Evolutionary conservation across 2,329 filamentous ascomycete genomes (phyloP).

Genomic region (Falciphora oryzae): DNA sequence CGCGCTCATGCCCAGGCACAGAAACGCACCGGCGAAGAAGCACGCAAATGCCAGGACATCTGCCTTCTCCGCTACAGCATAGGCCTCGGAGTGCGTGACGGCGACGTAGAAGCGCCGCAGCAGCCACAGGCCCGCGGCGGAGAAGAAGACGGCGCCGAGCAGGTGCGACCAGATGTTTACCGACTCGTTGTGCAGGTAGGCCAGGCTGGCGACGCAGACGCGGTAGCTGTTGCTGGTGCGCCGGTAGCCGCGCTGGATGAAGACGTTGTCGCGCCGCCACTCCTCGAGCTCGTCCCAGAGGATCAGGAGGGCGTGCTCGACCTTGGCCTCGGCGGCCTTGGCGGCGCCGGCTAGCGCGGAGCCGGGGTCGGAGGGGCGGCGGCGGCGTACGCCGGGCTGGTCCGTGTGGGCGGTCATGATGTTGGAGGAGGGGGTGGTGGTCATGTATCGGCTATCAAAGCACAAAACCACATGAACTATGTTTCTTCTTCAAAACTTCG

Average conservation of each 20-base stretch:
- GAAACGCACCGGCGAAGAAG: slow-evolving; percentile 70
- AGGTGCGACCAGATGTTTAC: slow-evolving; percentile 62
- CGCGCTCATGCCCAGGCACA: slow-evolving; percentile 75
- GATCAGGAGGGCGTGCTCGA: slow-evolving; percentile 38
- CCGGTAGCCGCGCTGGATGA: slow-evolving; percentile 50
- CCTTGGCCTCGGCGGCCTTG: slow-evolving; percentile 31
- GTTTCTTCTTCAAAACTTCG: background rate
- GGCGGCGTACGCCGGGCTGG: background rate
- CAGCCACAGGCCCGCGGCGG: slow-evolving; percentile 44
- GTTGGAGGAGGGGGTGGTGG: no score
- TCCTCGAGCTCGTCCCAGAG: slow-evolving; percentile 52
- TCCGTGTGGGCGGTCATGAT: background rate
- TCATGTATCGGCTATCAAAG: background rate
- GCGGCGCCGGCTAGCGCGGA: slow-evolving; percentile 20
- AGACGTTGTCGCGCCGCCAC: slow-evolving; percentile 57
- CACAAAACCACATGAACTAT: background rate
- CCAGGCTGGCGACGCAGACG: slow-evolving; percentile 40
- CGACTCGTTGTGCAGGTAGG: slow-evolving; percentile 54
- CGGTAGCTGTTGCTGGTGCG: slow-evolving; percentile 42
- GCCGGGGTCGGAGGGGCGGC: slow-evolving; percentile 1
- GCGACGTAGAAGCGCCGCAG: slow-evolving; percentile 32
- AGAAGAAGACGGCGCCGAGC: slow-evolving; percentile 57
- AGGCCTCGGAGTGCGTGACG: slow-evolving; percentile 60
- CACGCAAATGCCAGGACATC: slow-evolving; percentile 71
- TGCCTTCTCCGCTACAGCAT: slow-evolving; percentile 40